These are phyloP conservation scores for Lolium perenne DNA, from an alignment of 176 grass and related monocot genomes.

Conservation along the genomic window DNA sequence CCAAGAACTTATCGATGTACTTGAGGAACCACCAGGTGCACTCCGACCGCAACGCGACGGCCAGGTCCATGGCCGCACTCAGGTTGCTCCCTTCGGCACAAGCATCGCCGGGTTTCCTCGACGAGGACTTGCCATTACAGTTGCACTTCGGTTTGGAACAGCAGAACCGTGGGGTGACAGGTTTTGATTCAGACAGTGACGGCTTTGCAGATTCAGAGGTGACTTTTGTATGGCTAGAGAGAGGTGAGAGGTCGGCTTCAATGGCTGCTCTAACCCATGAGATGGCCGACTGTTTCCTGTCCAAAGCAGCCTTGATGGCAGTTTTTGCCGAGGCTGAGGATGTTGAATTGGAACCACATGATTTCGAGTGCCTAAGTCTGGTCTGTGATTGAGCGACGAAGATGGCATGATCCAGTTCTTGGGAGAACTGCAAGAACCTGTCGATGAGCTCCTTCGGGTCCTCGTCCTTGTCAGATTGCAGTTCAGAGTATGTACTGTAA, in stretches of 20 bases:
- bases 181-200: slow-evolving; percentile 29
- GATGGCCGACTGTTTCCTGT: slow-evolving; percentile 71
- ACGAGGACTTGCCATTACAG: slow-evolving; percentile 32
- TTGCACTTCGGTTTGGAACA: slow-evolving; percentile 62
- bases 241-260: slow-evolving; percentile 63
- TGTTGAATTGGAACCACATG: slow-evolving; percentile 34
- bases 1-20: slow-evolving; percentile 86
- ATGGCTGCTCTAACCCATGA: slow-evolving; percentile 84
- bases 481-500: slow-evolving; percentile 71
- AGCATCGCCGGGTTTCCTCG: slow-evolving; percentile 41
- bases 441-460: slow-evolving; percentile 71
- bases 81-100: slow-evolving; percentile 48
- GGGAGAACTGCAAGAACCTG: slow-evolving; percentile 75
- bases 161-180: slow-evolving; percentile 44
- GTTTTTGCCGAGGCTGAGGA: slow-evolving; percentile 46
- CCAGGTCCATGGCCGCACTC: slow-evolving; percentile 47
- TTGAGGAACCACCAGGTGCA: slow-evolving; percentile 78
- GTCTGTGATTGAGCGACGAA: slow-evolving; percentile 63
- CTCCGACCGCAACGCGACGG: slow-evolving; percentile 50
- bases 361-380: slow-evolving; percentile 42
- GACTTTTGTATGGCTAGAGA: slow-evolving; percentile 47
- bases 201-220: slow-evolving; percentile 30
- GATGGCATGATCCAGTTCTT: slow-evolving; percentile 62
- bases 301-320: slow-evolving; percentile 49
- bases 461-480: slow-evolving; percentile 75